Percentiles rank a stretch among this genome's conserved stretches.
These are phyloP conservation scores for Trametes punicea DNA, from an alignment of 768 basidiomycete genomes.

Conservation along the genomic window DNA sequence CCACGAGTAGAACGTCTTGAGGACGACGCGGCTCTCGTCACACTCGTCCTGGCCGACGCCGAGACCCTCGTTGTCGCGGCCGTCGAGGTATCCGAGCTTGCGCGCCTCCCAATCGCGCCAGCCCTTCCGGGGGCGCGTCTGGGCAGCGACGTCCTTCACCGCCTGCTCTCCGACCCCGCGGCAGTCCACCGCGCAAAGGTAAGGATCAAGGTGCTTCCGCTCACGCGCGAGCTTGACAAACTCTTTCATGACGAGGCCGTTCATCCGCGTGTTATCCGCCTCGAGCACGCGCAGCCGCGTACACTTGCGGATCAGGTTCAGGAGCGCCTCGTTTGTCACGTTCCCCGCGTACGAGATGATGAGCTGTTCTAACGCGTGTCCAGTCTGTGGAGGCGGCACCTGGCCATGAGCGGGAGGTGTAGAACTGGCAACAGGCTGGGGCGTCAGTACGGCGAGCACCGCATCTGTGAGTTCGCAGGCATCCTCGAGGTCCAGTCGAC, in stretches of 20 bases:
- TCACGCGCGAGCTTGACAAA: slow-evolving; percentile 58
- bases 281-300: slow-evolving; percentile 62
- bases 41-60: slow-evolving; percentile 80
- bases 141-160: slow-evolving; percentile 55
- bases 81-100: slow-evolving; percentile 68
- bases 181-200: slow-evolving; percentile 73
- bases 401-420: slow-evolving; percentile 21
- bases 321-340: slow-evolving; percentile 62
- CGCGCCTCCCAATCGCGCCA: slow-evolving; percentile 75
- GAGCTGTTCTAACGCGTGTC: slow-evolving; percentile 70
- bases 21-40: slow-evolving; percentile 63
- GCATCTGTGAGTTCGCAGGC: slow-evolving; percentile 70
- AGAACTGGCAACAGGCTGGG: slow-evolving; percentile 25
- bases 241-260: slow-evolving; percentile 55
- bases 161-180: slow-evolving; percentile 59
- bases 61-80: slow-evolving; percentile 61
- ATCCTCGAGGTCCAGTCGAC: slow-evolving; percentile 84
- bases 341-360: slow-evolving; percentile 64
- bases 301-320: slow-evolving; percentile 62
- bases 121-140: slow-evolving; percentile 66
- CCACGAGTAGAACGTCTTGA: slow-evolving; percentile 87
- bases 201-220: slow-evolving; percentile 48
- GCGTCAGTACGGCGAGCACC: slow-evolving; percentile 65
- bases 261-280: slow-evolving; percentile 76
- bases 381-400: slow-evolving; percentile 41